Conservation (phyloP, 2,329 filamentous ascomycete species). For the Scedosporium aurantiacum region DNA sequence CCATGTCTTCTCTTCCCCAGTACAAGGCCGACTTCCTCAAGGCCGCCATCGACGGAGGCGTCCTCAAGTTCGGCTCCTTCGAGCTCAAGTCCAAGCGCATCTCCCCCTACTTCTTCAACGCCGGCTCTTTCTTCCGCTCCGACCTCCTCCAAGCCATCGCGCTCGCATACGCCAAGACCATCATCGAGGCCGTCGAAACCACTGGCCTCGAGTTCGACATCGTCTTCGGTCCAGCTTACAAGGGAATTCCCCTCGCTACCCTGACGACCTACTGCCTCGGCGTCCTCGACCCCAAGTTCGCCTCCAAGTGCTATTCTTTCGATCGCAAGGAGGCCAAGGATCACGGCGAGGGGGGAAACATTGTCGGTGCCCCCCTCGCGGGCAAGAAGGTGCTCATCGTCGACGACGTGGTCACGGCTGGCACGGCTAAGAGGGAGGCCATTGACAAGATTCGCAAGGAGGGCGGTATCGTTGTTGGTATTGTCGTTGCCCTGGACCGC, state of each 20-base stretch:
- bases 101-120: conserved; percentile 98
- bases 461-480: conserved; percentile 74
- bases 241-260: conserved; percentile 85
- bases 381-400: conserved; percentile 82
- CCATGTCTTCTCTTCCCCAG: conserved; percentile 36
- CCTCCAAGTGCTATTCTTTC: conserved; percentile 70
- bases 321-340: conserved; percentile 95
- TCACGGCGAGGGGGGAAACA: conserved; percentile 87
- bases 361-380: conserved; percentile 76
- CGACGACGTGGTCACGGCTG: conserved; percentile 93
- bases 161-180: conserved; percentile 65
- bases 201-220: conserved; percentile 58
- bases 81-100: conserved; percentile 84
- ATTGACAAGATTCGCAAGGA: conserved; percentile 80
- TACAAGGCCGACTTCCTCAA: conserved; percentile 67
- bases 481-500: conserved; percentile 79
- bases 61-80: conserved; percentile 74
- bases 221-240: conserved; percentile 91
- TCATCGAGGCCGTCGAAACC: conserved; percentile 35
- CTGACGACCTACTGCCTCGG: conserved; percentile 66
- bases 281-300: conserved; percentile 57
- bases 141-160: conserved; percentile 67
- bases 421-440: conserved; percentile 86
- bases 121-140: conserved; percentile 77
- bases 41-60: conserved; percentile 54